Conservation (phyloP, 2,329 filamentous ascomycete genomes). For the Penicillium griseofulvum region DNA sequence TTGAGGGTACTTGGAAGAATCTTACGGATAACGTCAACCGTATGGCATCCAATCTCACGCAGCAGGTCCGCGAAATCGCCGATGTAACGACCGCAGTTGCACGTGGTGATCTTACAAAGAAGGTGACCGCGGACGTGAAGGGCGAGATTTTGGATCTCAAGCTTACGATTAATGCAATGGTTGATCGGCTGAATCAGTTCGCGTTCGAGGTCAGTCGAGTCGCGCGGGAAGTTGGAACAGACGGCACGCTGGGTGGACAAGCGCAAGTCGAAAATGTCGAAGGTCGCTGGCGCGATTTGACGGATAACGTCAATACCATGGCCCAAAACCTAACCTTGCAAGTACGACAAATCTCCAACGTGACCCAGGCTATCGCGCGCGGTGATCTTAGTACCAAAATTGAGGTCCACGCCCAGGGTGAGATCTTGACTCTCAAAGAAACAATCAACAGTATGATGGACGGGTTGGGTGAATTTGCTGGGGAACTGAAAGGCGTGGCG, state of each 20-base stretch:
- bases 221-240: constrained; percentile 59
- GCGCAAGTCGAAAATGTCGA: constrained; percentile 61
- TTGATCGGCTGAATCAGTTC: constrained; percentile 59
- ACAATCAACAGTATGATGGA: constrained; percentile 99
- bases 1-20: constrained; percentile 92
- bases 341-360: constrained; percentile 83
- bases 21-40: constrained; percentile 90
- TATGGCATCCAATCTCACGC: constrained; percentile 95
- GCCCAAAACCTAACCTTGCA: constrained; percentile 59
- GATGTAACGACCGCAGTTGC: constrained; percentile 92
- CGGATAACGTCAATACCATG: constrained; percentile 64
- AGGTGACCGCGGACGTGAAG: constrained; percentile 85
- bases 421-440: constrained; percentile 86
- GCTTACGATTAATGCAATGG: constrained; percentile 71
- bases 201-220: constrained; percentile 63
- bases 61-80: constrained; percentile 92
- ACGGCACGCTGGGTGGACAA: constrained; percentile 59
- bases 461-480: constrained; percentile 85
- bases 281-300: constrained; percentile 62
- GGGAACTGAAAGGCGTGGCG: constrained; percentile 87
- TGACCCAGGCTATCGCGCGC: constrained; percentile 87
- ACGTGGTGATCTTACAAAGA: constrained; percentile 84
- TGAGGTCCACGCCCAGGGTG: constrained; percentile 85
- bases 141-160: constrained; percentile 91
- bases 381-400: constrained; percentile 94